A percentile compares a stretch with the other conserved stretches of the same genome.
Evolutionary conservation across 192 early-diverging fungal genomes (phyloP).

Genomic region (Diversispora epigaea): DNA sequence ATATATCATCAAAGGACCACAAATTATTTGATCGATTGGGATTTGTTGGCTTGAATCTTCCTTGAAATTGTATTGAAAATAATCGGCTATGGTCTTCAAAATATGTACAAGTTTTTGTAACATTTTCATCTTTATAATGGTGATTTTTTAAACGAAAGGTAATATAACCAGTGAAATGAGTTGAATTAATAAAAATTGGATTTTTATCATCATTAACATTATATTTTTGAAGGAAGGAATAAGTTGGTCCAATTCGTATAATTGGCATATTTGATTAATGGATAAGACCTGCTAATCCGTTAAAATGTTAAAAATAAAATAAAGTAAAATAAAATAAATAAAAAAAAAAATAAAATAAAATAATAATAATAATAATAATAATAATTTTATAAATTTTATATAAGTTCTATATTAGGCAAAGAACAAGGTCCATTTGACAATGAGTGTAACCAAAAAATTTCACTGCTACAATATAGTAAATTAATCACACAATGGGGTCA

Average conservation of each 20-base stretch:
- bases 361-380: too few species aligned
- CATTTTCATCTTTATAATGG: background rate
- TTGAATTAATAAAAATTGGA: slow-evolving; percentile 35
- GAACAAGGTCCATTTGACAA: too few species aligned
- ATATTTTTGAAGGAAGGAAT: slow-evolving; percentile 28
- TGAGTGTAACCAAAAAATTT: too few species aligned
- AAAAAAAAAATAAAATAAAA: too few species aligned
- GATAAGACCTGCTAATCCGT: slow-evolving; percentile 21
- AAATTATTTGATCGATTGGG: slow-evolving; percentile 15
- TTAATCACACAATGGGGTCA: background rate
- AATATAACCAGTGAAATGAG: slow-evolving; percentile 39
- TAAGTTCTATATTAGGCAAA: too few species aligned
- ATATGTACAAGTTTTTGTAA: slow-evolving; percentile 29
- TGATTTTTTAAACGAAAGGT: slow-evolving; percentile 38
- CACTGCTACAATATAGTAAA: too few species aligned
- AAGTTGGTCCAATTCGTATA: slow-evolving; percentile 31
- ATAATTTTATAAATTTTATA: too few species aligned
- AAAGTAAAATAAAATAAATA: too few species aligned
- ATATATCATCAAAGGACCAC: slow-evolving; percentile 40
- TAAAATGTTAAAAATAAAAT: background rate
- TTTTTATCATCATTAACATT: slow-evolving; percentile 35
- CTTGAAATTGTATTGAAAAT: slow-evolving; percentile 47
- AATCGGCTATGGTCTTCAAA: slow-evolving; percentile 36
- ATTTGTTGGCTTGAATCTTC: slow-evolving; percentile 45
- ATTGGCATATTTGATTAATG: slow-evolving; percentile 24